phyloP scores from a whole-genome alignment of 306 rosid species.

The Casuarina cunninghamiana region DNA sequence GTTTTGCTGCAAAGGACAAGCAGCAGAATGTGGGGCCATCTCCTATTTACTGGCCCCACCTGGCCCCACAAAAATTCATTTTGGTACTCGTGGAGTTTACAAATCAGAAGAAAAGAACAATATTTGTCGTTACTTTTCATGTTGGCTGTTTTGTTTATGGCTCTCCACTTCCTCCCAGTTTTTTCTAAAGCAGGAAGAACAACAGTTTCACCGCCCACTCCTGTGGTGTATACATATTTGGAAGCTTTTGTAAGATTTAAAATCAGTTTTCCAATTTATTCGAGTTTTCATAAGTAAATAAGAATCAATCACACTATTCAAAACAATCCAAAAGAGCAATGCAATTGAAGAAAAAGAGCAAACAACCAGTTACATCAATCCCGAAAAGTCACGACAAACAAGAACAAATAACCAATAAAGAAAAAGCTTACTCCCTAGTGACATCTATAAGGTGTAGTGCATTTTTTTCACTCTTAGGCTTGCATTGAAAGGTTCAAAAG shows the following conservation, averaged over 20 bases:
- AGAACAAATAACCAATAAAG: too few relatives aligned
- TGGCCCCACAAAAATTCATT: conserved; percentile 51
- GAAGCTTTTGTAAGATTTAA: neutral
- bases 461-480: too few relatives aligned
- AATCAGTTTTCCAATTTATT: too few relatives aligned
- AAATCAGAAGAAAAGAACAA: conserved; percentile 13
- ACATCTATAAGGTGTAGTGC: too few relatives aligned
- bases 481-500: too few relatives aligned
- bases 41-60: conserved; percentile 17
- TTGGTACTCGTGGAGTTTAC: conserved; percentile 36
- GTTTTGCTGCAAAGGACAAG: conserved; percentile 52
- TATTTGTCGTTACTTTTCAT: conserved; percentile 16
- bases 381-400: too few relatives aligned
- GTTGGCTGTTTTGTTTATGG: conserved; percentile 21
- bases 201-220: neutral
- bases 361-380: too few relatives aligned
- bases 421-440: too few relatives aligned
- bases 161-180: neutral
- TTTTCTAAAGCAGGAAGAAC: neutral
- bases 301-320: too few relatives aligned
- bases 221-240: neutral
- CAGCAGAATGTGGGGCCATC: conserved; percentile 48
- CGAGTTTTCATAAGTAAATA: too few relatives aligned
- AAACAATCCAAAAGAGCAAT: too few relatives aligned
- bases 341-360: too few relatives aligned